Evolutionary conservation across 148 eudicot species (phyloP).

Genomic region (Vaccinium myrtillus): DNA sequence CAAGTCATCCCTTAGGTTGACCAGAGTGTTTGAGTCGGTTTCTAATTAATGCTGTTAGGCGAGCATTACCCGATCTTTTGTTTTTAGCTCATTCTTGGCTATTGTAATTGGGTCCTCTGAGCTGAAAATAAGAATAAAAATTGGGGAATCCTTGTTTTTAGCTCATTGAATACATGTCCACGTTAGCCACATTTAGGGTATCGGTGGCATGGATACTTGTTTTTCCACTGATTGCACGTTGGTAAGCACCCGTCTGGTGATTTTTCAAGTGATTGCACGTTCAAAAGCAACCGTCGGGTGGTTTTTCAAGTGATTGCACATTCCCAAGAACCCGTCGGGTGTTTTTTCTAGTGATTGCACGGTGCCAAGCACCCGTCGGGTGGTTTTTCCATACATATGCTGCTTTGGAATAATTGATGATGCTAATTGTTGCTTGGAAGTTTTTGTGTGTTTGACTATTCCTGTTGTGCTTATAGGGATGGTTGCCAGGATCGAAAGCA

Average conservation of each 20-base stretch:
- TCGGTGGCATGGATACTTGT: background rate
- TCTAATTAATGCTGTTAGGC: background rate
- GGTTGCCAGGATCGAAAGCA: constrained; percentile 95
- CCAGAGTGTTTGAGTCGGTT: background rate
- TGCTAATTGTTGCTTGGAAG: background rate
- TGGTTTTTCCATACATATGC: background rate
- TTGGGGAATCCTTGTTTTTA: background rate
- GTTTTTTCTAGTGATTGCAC: too few relatives aligned
- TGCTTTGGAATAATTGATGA: constrained; percentile 4
- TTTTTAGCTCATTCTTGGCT: background rate
- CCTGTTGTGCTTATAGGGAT: constrained; percentile 62
- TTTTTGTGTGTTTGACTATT: constrained; percentile 10
- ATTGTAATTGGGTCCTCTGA: background rate
- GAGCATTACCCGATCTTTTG: background rate
- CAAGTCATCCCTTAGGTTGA: background rate
- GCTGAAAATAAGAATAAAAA: too few relatives aligned
- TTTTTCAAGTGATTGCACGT: too few relatives aligned
- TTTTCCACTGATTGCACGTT: too few relatives aligned
- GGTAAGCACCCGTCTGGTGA: too few relatives aligned
- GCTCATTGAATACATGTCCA: background rate
- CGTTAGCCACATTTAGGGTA: background rate
- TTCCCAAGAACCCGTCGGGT: too few relatives aligned
- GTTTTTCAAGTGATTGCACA: too few relatives aligned
- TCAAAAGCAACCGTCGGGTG: too few relatives aligned
- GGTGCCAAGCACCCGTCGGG: too few relatives aligned